Evolutionary conservation across 2,329 filamentous ascomycete genomes (phyloP), one percentile per base, ranked within the genome.

Genomic region (Zalaria obscura): DNA sequence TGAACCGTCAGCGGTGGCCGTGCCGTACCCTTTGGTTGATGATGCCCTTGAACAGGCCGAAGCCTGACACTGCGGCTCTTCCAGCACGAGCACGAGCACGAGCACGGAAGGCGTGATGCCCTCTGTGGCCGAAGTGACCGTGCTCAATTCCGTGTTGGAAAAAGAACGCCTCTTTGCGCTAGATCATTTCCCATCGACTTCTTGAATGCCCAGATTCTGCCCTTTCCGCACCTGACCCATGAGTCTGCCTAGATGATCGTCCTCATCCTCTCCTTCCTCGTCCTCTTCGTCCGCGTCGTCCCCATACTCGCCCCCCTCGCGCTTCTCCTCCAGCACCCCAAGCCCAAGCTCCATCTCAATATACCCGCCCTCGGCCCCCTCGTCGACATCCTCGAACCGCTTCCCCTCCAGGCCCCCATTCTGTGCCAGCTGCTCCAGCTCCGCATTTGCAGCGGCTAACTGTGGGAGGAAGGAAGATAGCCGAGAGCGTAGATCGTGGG

Each of bases 341-440:
- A 60, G 43, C 3, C 56, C 56, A 5, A 60, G 46, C 36, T 55
- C 48, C 56, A 60, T 59, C 48, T 59, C 57, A 38, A 60, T 59
- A 45, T 59, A 52, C 7, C 29, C 29, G 18, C 29, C 29, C 41
- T 49, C 48, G 40, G 55, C 52, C 4, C 45, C 52, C 1, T 58
- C 57, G 27, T 49, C 48, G 7, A 58, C 55, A 32, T 53, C 48
- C 47, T 59, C 56, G 45, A 60, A 52, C 40, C 43, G 55, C 18
- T 48, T 31, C n/a, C 42, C 48, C 8, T 43, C 40, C 5, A 48
- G 39, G 10, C 31, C 38, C 5, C 52, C 54, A 10, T 47, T 47
- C 11, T 46, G 35, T 27, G 40, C 46, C 31, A 45, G 35, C 28
- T 39, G 41, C 27, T 50, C 45, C 11, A 59, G 45, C 36, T 52